phyloP scores from a whole-genome alignment of 2,329 filamentous ascomycete genomes.

The Dothideomycetes sp. region DNA sequence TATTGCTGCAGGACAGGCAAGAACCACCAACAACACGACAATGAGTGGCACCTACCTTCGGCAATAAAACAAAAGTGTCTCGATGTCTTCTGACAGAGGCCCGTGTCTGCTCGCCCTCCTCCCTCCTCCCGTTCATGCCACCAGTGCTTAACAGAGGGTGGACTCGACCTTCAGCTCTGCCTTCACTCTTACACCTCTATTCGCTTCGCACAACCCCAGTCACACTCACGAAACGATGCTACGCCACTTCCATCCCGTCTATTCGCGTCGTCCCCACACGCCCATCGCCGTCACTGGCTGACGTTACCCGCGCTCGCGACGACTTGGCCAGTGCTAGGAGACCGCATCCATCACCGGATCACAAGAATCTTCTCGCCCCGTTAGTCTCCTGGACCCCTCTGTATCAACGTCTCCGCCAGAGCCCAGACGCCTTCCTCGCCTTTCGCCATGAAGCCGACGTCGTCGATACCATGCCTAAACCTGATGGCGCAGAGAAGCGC shows the following conservation, averaged over 20 bases:
- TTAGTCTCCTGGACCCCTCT: conserved; percentile 5
- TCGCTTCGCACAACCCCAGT: background rate
- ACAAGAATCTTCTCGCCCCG: conserved; percentile 8
- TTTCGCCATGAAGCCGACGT: conserved; percentile 5
- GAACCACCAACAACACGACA: background rate
- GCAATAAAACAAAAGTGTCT: conserved; percentile 5
- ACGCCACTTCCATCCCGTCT: background rate
- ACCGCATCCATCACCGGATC: background rate
- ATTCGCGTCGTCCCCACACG: background rate
- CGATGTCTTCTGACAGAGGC: conserved; percentile 29
- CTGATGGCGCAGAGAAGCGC: conserved; percentile 13
- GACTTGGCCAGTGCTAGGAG: background rate
- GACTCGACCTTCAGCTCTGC: conserved; percentile 34
- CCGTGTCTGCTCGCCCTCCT: background rate
- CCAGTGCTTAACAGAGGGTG: conserved; percentile 37
- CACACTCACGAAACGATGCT: background rate
- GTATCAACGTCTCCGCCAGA: background rate
- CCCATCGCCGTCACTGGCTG: background rate
- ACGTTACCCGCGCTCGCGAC: background rate
- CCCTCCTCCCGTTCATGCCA: conserved; percentile 31
- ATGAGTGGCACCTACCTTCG: background rate
- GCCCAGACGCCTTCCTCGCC: conserved; percentile 1
- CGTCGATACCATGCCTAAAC: background rate
- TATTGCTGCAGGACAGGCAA: background rate
- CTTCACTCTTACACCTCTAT: background rate